Evolutionary conservation across 768 basidiomycete species (phyloP).

Genomic region (Leccinum uliginosum): DNA sequence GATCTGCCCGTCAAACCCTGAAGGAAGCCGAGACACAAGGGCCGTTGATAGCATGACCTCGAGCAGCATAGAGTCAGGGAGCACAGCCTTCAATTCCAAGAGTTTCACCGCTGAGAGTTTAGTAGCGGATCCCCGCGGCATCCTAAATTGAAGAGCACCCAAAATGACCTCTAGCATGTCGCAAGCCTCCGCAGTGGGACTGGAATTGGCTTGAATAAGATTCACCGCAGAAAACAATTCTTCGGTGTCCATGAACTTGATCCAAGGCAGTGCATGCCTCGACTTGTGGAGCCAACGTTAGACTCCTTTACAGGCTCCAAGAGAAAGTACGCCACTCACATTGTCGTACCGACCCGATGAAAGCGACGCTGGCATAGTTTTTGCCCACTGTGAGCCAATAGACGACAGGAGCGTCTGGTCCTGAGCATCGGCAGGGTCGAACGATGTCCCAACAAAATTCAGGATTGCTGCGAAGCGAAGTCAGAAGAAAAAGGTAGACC

Average conservation of each 20-base stretch:
- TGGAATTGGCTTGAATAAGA: conserved; percentile 20
- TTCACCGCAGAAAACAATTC: conserved; percentile 46
- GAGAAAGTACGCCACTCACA: conserved; percentile 5
- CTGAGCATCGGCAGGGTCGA: conserved; percentile 32
- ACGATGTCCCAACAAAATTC: conserved; percentile 35
- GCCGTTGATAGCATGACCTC: conserved; percentile 46
- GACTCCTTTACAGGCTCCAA: neutral
- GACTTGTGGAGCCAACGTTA: conserved; percentile 10
- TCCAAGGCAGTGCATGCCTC: conserved; percentile 39
- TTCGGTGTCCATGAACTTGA: conserved; percentile 44
- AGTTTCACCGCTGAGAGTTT: conserved; percentile 35
- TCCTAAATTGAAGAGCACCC: conserved; percentile 24
- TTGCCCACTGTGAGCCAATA: conserved; percentile 43
- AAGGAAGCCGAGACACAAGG: conserved; percentile 33
- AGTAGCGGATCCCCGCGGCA: neutral
- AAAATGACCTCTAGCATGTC: conserved; percentile 37
- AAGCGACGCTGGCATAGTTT: conserved; percentile 12
- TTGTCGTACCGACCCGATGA: conserved; percentile 7
- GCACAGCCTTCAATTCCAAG: conserved; percentile 31
- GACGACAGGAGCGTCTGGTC: conserved; percentile 41
- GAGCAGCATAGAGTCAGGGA: conserved; percentile 35
- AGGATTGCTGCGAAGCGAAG: conserved; percentile 35
- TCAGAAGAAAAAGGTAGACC: neutral
- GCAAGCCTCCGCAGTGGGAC: neutral
- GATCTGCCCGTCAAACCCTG: conserved; percentile 24